Evolutionary conservation across 2,329 filamentous ascomycete species (phyloP).

Genomic region (Neofusicoccum parvum): DNA sequence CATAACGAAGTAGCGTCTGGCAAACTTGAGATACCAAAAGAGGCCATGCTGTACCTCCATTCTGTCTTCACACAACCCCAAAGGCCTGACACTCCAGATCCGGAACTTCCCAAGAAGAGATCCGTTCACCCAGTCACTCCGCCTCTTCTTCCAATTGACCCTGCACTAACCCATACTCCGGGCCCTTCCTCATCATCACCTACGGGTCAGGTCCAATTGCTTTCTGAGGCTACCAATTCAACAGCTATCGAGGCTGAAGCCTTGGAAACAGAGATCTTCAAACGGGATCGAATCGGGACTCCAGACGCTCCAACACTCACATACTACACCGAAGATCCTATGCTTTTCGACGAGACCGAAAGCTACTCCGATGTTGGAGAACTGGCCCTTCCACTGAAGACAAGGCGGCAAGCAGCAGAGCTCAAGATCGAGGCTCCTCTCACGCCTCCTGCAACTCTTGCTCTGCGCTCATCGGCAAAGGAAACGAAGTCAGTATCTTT

Average conservation of each 20-base stretch:
- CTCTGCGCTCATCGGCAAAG: slow-evolving; percentile 38
- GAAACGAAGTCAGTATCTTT: slow-evolving; percentile 46
- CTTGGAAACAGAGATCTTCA: slow-evolving; percentile 38
- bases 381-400: background rate
- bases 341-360: slow-evolving; percentile 33
- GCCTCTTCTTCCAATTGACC: slow-evolving; percentile 50
- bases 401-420: slow-evolving; percentile 39
- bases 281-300: slow-evolving; percentile 23
- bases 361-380: background rate
- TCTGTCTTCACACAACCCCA: background rate
- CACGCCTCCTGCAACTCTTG: slow-evolving; percentile 39
- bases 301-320: background rate
- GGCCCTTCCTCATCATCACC: slow-evolving; percentile 35
- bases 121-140: slow-evolving; percentile 42
- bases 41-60: slow-evolving; percentile 41
- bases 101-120: no score
- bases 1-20: slow-evolving; percentile 33
- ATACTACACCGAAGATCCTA: slow-evolving; percentile 30
- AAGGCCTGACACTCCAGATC: background rate
- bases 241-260: slow-evolving; percentile 34
- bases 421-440: slow-evolving; percentile 52
- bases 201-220: slow-evolving; percentile 37
- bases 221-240: slow-evolving; percentile 41
- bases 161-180: slow-evolving; percentile 41
- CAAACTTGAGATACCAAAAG: slow-evolving; percentile 41